phyloP scores from a whole-genome alignment of 2,329 filamentous ascomycete species.

The Ascochyta viciae-villosae region DNA sequence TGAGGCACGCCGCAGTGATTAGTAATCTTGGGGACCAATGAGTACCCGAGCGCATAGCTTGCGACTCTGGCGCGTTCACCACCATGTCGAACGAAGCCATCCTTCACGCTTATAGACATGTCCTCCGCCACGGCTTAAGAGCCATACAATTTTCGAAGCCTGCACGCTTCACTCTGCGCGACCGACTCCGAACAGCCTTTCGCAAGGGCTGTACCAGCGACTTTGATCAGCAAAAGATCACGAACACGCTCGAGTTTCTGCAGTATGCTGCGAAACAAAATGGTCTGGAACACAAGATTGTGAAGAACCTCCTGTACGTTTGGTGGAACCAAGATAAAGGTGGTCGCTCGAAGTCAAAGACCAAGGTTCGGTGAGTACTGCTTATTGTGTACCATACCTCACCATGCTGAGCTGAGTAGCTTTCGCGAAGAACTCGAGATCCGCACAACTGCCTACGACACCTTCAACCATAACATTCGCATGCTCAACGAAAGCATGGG shows the following conservation, averaged over 20 bases:
- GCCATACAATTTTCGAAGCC: constrained; percentile 77
- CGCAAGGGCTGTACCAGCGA: constrained; percentile 41
- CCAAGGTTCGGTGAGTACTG: constrained; percentile 29
- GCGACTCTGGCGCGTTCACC: constrained; percentile 6
- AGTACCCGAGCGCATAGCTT: constrained; percentile 10
- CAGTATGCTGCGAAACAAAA: constrained; percentile 66
- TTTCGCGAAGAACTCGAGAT: constrained; percentile 39
- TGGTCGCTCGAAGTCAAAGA: constrained; percentile 37
- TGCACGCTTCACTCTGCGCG: constrained; percentile 67
- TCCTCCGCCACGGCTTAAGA: constrained; percentile 71
- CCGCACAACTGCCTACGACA: constrained; percentile 56
- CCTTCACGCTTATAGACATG: constrained; percentile 70
- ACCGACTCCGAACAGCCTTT: constrained; percentile 55
- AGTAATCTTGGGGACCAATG: constrained; percentile 8
- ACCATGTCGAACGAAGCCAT: constrained; percentile 54
- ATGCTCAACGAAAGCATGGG: constrained; percentile 80
- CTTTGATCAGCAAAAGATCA: constrained; percentile 56
- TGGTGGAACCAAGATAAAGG: constrained; percentile 55
- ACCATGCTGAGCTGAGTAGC: constrained; percentile 22
- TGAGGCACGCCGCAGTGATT: constrained; percentile 9
- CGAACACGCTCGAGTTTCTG: constrained; percentile 75
- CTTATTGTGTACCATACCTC: too few species aligned
- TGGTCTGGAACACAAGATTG: constrained; percentile 74
- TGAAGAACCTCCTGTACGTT: constrained; percentile 69
- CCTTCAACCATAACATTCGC: constrained; percentile 72